Evolutionary conservation across 768 basidiomycete species (phyloP).

Genomic region (Psilocybe cubensis): DNA sequence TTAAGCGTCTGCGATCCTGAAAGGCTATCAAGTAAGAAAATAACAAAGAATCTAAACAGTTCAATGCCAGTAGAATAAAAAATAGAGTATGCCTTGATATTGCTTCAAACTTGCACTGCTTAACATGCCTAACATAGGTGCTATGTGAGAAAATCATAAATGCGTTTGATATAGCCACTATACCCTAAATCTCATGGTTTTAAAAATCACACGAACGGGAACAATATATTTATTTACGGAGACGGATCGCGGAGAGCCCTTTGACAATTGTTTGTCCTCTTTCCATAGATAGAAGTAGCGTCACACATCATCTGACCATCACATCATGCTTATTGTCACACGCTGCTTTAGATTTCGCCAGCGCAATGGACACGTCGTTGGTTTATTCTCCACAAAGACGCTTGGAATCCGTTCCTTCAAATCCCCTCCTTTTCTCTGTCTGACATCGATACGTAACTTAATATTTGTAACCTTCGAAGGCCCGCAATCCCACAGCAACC

Average conservation of each 20-base stretch:
- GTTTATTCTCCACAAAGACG: constrained; percentile 4
- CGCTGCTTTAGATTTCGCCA: constrained; percentile 20
- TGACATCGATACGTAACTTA: not conserved
- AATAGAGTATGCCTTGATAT: too few relatives aligned
- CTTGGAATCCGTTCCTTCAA: not conserved
- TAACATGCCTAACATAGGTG: too few relatives aligned
- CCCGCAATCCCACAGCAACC: not conserved
- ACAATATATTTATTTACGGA: not conserved
- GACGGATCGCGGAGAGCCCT: not conserved
- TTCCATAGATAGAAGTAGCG: not conserved
- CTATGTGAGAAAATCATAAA: too few relatives aligned
- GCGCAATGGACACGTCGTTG: constrained; percentile 20
- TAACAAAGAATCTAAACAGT: too few relatives aligned
- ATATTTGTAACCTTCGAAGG: not conserved
- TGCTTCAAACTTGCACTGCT: too few relatives aligned
- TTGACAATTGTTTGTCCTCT: not conserved
- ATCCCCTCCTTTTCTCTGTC: not conserved
- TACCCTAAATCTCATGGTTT: too few relatives aligned
- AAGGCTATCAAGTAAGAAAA: too few relatives aligned
- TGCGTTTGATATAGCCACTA: too few relatives aligned
- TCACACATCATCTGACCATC: constrained; percentile 6
- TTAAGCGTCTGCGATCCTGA: too few relatives aligned
- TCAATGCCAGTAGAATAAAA: too few relatives aligned
- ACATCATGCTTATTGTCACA: constrained; percentile 15
- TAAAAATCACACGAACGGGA: not conserved